Percentiles rank a stretch among this genome's conserved stretches.
Conservation (phyloP, 371 early-diverging fungal species). For the Mortierella sp. region DNA sequence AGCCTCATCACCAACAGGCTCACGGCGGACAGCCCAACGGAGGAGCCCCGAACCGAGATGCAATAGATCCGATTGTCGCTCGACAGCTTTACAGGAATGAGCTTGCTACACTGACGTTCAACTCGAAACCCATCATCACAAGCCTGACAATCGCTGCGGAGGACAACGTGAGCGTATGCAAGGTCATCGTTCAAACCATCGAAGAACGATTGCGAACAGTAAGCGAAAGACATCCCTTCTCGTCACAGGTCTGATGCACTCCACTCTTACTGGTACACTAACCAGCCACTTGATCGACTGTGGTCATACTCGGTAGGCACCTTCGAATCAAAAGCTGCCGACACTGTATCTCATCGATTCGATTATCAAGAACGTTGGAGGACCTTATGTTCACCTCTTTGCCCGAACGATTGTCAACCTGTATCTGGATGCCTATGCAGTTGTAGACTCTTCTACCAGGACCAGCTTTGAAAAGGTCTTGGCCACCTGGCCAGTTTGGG, state of each 20-base stretch:
- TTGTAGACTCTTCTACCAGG: slow-evolving; percentile 69
- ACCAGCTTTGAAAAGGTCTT: slow-evolving; percentile 79
- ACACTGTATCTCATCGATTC: slow-evolving; percentile 93
- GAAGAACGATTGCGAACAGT: slow-evolving; percentile 84
- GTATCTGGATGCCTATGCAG: slow-evolving; percentile 79
- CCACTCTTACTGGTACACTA: not conserved
- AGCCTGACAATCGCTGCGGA: slow-evolving; percentile 87
- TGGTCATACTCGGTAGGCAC: slow-evolving; percentile 62
- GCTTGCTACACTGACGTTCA: slow-evolving; percentile 76
- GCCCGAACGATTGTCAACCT: slow-evolving; percentile 72
- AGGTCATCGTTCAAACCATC: slow-evolving; percentile 82
- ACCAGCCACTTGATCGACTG: too few species aligned
- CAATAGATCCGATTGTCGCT: slow-evolving; percentile 30
- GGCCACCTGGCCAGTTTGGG: slow-evolving; percentile 84
- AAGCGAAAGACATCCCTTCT: slow-evolving; percentile 23
- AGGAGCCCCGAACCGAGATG: slow-evolving; percentile 31
- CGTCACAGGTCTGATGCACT: not conserved
- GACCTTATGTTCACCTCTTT: slow-evolving; percentile 77
- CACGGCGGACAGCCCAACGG: slow-evolving; percentile 20
- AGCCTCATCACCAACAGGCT: slow-evolving; percentile 20
- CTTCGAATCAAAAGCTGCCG: slow-evolving; percentile 83
- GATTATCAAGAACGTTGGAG: slow-evolving; percentile 91
- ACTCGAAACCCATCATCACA: slow-evolving; percentile 91
- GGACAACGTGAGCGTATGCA: slow-evolving; percentile 72
- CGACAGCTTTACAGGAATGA: slow-evolving; percentile 38